Percentiles rank a stretch among this genome's conserved stretches.
Conservation (phyloP, 495 filamentous ascomycete genomes). For the Amniculicola lignicola region DNA sequence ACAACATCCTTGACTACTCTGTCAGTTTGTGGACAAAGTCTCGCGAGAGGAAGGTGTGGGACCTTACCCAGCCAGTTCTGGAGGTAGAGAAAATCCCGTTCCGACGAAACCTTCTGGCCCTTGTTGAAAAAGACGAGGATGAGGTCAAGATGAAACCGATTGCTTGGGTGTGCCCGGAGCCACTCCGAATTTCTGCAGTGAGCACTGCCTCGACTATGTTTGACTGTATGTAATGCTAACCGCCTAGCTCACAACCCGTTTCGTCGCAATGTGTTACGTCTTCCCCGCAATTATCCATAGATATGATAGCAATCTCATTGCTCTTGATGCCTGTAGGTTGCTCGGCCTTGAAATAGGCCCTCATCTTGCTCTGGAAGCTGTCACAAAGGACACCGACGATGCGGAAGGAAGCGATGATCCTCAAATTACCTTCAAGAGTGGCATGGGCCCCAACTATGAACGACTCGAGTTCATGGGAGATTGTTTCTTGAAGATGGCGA, state of each 20-base stretch:
- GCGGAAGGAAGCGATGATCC: constrained; percentile 70
- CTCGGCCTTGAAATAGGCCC: constrained; percentile 60
- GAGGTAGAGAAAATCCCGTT: constrained; percentile 67
- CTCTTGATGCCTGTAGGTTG: constrained; percentile 64
- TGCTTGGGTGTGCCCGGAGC: constrained; percentile 56
- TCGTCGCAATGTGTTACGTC: constrained; percentile 64
- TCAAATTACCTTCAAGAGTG: constrained; percentile 71
- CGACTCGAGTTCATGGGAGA: constrained; percentile 92
- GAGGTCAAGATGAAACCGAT: constrained; percentile 36
- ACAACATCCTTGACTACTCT: constrained; percentile 65
- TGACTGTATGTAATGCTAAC: too few species aligned
- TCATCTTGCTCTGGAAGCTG: constrained; percentile 75
- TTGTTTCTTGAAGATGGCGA: constrained; percentile 93
- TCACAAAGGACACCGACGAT: constrained; percentile 95
- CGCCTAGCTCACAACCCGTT: constrained; percentile 62
- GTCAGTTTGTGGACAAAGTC: constrained; percentile 57
- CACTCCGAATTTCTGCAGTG: constrained; percentile 72
- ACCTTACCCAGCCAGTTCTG: constrained; percentile 71
- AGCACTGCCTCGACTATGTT: too few species aligned
- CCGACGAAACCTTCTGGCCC: constrained; percentile 78
- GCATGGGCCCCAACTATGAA: constrained; percentile 98
- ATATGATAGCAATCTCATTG: constrained; percentile 77
- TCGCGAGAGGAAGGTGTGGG: constrained; percentile 45
- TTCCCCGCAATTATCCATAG: constrained; percentile 83
- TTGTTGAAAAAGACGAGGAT: constrained; percentile 50